These are phyloP conservation scores for Hirsutella minnesotensis DNA, from an alignment of 2,329 filamentous ascomycete species.

Conservation along the genomic window DNA sequence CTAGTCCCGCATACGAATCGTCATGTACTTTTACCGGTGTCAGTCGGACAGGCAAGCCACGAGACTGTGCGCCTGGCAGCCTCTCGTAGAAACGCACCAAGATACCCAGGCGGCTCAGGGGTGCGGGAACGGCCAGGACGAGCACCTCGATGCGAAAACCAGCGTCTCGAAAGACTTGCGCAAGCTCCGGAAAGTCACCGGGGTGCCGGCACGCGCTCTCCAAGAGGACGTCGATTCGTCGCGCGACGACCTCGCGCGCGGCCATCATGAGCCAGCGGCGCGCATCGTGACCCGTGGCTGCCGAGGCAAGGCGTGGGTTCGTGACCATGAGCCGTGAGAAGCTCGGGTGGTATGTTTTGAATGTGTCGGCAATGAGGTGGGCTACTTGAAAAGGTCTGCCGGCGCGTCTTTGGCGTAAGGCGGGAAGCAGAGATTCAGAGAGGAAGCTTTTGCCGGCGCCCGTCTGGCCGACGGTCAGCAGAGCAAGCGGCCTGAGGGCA, in stretches of 20 bases:
- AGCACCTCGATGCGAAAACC: slow-evolving; percentile 27
- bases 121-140: slow-evolving; percentile 28
- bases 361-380: slow-evolving; percentile 36
- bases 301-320: slow-evolving; percentile 22
- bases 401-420: slow-evolving; percentile 12
- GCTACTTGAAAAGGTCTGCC: slow-evolving; percentile 7
- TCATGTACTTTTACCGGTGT: slow-evolving; percentile 33
- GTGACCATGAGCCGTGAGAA: slow-evolving; percentile 21
- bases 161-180: slow-evolving; percentile 17
- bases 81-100: slow-evolving; percentile 25
- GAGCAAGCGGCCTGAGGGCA: background rate
- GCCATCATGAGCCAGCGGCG: slow-evolving; percentile 31
- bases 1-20: slow-evolving; percentile 28
- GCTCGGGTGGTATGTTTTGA: slow-evolving; percentile 34
- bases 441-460: slow-evolving; percentile 36
- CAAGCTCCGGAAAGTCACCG: slow-evolving; percentile 26
- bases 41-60: slow-evolving; percentile 24
- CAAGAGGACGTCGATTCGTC: slow-evolving; percentile 24
- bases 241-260: slow-evolving; percentile 18
- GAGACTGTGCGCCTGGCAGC: slow-evolving; percentile 21
- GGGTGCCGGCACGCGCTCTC: slow-evolving; percentile 34
- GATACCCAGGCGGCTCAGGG: slow-evolving; percentile 29
- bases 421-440: slow-evolving; percentile 23
- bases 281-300: slow-evolving; percentile 27
- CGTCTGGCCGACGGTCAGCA: slow-evolving; percentile 24